A percentile compares a stretch with the other conserved stretches of the same genome.
Conservation (phyloP, 1,139 yeast genomes). For the Saccharomycopsis hybrid region DNA sequence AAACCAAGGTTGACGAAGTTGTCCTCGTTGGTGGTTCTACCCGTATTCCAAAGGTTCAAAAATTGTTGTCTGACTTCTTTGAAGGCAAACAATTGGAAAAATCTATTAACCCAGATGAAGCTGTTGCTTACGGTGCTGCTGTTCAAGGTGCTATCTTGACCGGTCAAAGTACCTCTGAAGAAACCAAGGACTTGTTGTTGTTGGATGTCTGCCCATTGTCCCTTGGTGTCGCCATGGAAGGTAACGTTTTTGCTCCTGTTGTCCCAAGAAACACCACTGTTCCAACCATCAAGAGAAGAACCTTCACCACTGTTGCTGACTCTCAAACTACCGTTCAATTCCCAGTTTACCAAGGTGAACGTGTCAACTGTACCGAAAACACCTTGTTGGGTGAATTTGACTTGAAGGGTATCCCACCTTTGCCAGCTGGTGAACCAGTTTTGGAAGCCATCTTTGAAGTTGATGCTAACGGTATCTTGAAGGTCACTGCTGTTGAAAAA, state of each 20-base stretch:
- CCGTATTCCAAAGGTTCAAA: slow-evolving; percentile 99
- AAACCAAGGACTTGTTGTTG: slow-evolving; percentile 94
- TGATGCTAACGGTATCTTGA: slow-evolving; percentile 99
- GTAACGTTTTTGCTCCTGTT: slow-evolving; percentile 98
- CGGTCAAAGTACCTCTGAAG: slow-evolving; percentile 95
- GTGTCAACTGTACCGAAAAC: slow-evolving; percentile 99
- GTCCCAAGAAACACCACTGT: slow-evolving; percentile 99
- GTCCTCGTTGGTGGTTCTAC: slow-evolving; percentile 99
- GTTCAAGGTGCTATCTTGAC: slow-evolving; percentile 99
- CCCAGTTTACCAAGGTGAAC: slow-evolving; percentile 99
- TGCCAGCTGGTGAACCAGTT: slow-evolving; percentile 99
- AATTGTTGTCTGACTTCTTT: slow-evolving; percentile 94
- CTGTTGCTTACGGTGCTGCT: slow-evolving; percentile 98
- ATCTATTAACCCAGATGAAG: slow-evolving; percentile 98
- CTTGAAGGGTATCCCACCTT: slow-evolving; percentile 97
- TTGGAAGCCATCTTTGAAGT: slow-evolving; percentile 99
- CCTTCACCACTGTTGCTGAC: slow-evolving; percentile 99
- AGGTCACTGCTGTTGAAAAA: slow-evolving; percentile 99
- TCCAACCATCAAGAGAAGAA: slow-evolving; percentile 99
- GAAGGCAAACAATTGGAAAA: slow-evolving; percentile 96
- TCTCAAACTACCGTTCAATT: slow-evolving; percentile 99
- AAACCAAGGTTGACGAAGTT: slow-evolving; percentile 87
- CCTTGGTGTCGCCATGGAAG: slow-evolving; percentile 99
- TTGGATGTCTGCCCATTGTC: slow-evolving; percentile 98
- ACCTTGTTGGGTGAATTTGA: slow-evolving; percentile 99